phyloP scores from a whole-genome alignment of 1,284 basidiomycete species.

The Cryptococcus floricola region DNA sequence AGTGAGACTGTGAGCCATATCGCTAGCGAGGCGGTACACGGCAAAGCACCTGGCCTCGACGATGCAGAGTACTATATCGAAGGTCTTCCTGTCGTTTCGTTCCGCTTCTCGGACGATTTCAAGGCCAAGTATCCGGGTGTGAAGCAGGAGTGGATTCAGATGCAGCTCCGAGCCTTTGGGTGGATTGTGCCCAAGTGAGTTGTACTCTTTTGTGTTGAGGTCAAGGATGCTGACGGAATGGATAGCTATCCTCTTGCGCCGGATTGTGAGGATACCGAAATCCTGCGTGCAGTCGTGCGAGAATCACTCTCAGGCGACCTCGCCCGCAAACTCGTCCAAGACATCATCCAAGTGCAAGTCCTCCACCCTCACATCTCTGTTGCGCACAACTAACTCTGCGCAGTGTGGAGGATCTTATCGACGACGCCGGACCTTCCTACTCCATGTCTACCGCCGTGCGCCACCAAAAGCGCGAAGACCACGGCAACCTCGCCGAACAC shows the following conservation, averaged over 20 bases:
- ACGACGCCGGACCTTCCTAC: conserved; percentile 29
- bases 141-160: conserved; percentile 84
- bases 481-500: too few relatives aligned
- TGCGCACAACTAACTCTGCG: background rate
- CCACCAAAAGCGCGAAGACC: background rate
- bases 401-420: conserved; percentile 34
- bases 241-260: conserved; percentile 69
- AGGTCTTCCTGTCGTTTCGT: conserved; percentile 85
- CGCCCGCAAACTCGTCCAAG: conserved; percentile 35
- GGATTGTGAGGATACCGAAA: conserved; percentile 63
- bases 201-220: background rate
- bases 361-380: background rate
- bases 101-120: conserved; percentile 81
- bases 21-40: conserved; percentile 21
- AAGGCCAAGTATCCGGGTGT: conserved; percentile 65
- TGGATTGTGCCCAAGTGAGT: conserved; percentile 70
- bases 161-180: conserved; percentile 42
- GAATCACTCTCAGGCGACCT: conserved; percentile 55
- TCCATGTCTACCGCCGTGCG: conserved; percentile 21
- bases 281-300: conserved; percentile 79
- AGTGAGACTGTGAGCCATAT: conserved; percentile 16
- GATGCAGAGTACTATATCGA: conserved; percentile 37
- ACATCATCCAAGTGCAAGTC: conserved; percentile 40
- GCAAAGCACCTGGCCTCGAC: conserved; percentile 16
- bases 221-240: conserved; percentile 5